Evolutionary conservation across 305 asterid genomes (phyloP), one percentile per base, ranked within the genome.

Genomic region (Fraxinus sp.): DNA sequence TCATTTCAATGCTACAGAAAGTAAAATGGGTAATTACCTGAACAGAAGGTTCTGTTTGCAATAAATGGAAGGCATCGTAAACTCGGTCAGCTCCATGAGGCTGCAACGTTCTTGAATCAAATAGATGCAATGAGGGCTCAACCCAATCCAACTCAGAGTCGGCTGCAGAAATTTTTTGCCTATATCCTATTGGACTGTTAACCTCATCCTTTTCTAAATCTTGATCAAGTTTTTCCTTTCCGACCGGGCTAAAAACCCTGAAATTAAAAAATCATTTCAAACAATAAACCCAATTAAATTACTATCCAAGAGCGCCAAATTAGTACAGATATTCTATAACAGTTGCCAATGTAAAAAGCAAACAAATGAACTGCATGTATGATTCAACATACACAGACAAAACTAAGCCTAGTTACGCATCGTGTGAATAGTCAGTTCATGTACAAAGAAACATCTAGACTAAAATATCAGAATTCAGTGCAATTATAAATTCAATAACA

Each of bases 31-130:
- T 18, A 70, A 32, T 78, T 28, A 90, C 95, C 97, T 92, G 93
- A 52, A 94, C 88, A 26, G 93, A 84, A 77, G 98, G 93, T 41
- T 94, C 97, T 11, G 92, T 87, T 79, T 83, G 91, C 87, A 94
- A 82, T 75, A 92, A 77, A 81, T 87, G 87, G 79, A 94, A 89
- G 84, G 92, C 97, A 43, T 86, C 91, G 78, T 81, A 87, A 9
- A 89, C 94, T 81, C 86, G 76, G 46, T 86, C 86, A 1, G 88
- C 55, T 80, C 91, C 90, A 80, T 77, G 86, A 62, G 85, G 75
- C 85, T 77, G 84, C 83, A 85, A 43, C 81, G 10, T 70, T 32
- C 77, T 86, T 7, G 90, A 85, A 81, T 57, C 75, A 80, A 78
- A 84, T 22, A 91, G 77, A 81, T 85, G 83, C 24, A 82, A 14